Evolutionary conservation across 768 basidiomycete genomes (phyloP).

Genomic region (Phanerodontia chrysosporium): DNA sequence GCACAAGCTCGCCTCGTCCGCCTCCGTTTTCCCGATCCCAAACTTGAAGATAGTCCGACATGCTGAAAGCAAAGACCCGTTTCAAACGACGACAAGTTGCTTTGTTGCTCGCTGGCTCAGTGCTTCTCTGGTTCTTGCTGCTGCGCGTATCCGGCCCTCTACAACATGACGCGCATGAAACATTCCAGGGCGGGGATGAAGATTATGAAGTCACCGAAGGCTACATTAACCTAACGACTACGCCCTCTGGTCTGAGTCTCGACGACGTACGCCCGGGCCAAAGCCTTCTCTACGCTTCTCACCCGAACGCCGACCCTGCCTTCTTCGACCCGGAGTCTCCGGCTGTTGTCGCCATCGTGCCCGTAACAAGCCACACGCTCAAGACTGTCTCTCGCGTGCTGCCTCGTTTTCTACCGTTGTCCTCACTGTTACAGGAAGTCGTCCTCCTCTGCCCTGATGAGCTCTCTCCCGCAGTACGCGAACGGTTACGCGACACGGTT

Average conservation of each 20-base stretch:
- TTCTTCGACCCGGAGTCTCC: background rate
- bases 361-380: conserved; percentile 37
- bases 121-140: background rate
- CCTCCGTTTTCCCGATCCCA: background rate
- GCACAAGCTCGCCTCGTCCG: background rate
- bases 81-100: background rate
- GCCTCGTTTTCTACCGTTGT: conserved; percentile 25
- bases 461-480: conserved; percentile 32
- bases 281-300: background rate
- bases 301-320: background rate
- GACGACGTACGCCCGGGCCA: background rate
- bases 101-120: background rate
- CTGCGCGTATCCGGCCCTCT: background rate
- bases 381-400: conserved; percentile 21
- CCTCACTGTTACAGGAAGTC: conserved; percentile 35
- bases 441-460: conserved; percentile 42
- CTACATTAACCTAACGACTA: background rate
- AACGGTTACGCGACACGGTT: conserved; percentile 31
- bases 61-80: background rate
- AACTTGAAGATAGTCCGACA: background rate
- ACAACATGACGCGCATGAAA: background rate
- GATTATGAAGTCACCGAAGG: background rate
- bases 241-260: background rate
- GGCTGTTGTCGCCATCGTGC: conserved; percentile 31
- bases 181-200: background rate